Conservation (phyloP, 163 green algal genomes). For the Smithsoniella earleae region DNA sequence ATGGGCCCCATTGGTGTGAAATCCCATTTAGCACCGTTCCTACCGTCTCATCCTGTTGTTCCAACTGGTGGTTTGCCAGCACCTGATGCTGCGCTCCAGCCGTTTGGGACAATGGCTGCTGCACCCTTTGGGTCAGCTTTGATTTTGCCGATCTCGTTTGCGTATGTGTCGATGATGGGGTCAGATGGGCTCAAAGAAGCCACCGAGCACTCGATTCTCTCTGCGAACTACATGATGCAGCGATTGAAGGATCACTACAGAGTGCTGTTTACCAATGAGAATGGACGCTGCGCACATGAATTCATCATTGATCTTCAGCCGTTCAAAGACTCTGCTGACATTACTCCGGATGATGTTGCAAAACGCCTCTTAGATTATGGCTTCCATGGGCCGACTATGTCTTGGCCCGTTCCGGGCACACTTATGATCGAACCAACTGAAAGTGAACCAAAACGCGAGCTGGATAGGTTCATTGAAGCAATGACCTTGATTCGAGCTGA, state of each 20-base stretch:
- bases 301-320: constrained; percentile 96
- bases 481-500: constrained; percentile 93
- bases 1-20: constrained; percentile 99
- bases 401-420: constrained; percentile 91
- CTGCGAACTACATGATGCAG: constrained; percentile 98
- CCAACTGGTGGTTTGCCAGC: constrained; percentile 53
- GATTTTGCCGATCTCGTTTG: constrained; percentile 97
- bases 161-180: constrained; percentile 98
- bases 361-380: constrained; percentile 99
- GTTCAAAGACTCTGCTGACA: constrained; percentile 70
- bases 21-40: constrained; percentile 90
- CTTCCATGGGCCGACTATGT: constrained; percentile 98
- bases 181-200: constrained; percentile 69
- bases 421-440: constrained; percentile 99
- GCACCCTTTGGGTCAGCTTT: constrained; percentile 89
- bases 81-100: constrained; percentile 37
- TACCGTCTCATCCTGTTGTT: constrained; percentile 88
- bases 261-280: constrained; percentile 74
- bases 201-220: constrained; percentile 82
- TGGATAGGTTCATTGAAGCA: constrained; percentile 91
- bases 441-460: constrained; percentile 73
- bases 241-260: constrained; percentile 77
- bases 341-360: constrained; percentile 93
- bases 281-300: constrained; percentile 94
- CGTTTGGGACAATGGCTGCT: constrained; percentile 86